Percentiles rank a stretch among this genome's conserved stretches.
Conservation (phyloP, 2,329 filamentous ascomycete genomes). For the Setomelanomma holmii region DNA sequence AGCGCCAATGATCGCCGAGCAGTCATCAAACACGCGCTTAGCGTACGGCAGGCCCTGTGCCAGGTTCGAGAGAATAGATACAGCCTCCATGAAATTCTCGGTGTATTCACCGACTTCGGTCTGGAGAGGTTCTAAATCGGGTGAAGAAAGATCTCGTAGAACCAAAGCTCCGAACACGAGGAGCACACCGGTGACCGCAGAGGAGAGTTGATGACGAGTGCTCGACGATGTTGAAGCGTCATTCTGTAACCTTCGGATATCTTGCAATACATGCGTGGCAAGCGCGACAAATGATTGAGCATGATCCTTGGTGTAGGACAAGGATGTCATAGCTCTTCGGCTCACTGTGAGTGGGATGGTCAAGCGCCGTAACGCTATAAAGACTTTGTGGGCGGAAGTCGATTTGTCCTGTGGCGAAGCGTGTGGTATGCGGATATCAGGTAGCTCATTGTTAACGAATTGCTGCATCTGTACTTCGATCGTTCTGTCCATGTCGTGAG, state of each 20-base stretch:
- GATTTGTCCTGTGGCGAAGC: not conserved
- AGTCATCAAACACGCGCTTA: constrained; percentile 29
- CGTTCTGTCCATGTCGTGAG: not conserved
- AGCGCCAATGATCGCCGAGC: constrained; percentile 16
- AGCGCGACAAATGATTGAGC: constrained; percentile 22
- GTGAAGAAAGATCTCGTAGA: constrained; percentile 14
- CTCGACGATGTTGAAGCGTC: constrained; percentile 13
- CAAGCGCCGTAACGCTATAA: constrained; percentile 27
- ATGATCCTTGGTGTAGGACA: constrained; percentile 25
- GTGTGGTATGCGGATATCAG: constrained; percentile 2
- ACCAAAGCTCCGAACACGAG: constrained; percentile 29
- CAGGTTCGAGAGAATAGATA: constrained; percentile 22
- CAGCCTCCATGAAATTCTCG: constrained; percentile 19
- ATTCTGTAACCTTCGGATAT: constrained; percentile 10
- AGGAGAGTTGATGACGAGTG: constrained; percentile 24
- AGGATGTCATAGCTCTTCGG: constrained; percentile 29
- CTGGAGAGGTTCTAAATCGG: constrained; percentile 9
- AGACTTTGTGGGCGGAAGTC: constrained; percentile 1
- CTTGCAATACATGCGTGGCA: constrained; percentile 20
- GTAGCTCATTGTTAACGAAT: constrained; percentile 10
- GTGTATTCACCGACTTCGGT: constrained; percentile 4
- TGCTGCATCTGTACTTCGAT: constrained; percentile 16
- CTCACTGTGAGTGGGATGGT: constrained; percentile 34
- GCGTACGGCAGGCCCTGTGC: constrained; percentile 21
- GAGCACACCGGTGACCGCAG: constrained; percentile 25